A percentile compares a stretch with the other conserved stretches of the same genome.
phyloP scores from a whole-genome alignment of 1,139 yeast species.

The Schizosaccharomyces versatilis region DNA sequence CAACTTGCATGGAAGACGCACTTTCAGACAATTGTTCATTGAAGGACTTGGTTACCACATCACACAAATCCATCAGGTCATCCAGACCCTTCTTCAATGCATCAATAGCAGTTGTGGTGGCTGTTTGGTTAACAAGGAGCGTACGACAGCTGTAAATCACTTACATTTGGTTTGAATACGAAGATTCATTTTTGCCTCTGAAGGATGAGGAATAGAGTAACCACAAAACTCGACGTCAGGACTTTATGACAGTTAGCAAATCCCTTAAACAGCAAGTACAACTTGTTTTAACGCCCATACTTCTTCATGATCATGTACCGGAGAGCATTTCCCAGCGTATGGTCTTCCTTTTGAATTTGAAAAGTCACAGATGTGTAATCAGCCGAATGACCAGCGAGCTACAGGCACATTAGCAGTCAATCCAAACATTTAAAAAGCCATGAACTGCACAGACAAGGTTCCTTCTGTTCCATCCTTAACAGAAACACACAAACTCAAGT shows the following conservation, averaged over 20 bases:
- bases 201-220: conserved; percentile 96
- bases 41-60: conserved; percentile 14
- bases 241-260: conserved; percentile 14
- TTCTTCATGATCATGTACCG: conserved; percentile 90
- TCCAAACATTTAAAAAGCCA: no score
- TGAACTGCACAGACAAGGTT: no score
- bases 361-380: conserved; percentile 92
- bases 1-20: background rate
- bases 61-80: conserved; percentile 64
- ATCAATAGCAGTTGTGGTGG: conserved; percentile 52
- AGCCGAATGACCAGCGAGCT: conserved; percentile 75
- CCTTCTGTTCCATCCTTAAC: background rate
- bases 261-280: background rate
- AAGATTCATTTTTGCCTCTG: conserved; percentile 70
- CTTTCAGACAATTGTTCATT: background rate
- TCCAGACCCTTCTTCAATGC: conserved; percentile 83
- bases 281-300: conserved; percentile 15
- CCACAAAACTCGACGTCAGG: conserved; percentile 97
- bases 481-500: background rate
- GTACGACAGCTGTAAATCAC: background rate
- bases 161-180: conserved; percentile 65
- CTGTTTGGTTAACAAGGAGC: background rate
- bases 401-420: background rate
- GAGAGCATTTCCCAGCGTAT: conserved; percentile 80
- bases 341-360: conserved; percentile 82